A percentile compares a stretch with the other conserved stretches of the same genome.
phyloP scores from a whole-genome alignment of 2,329 filamentous ascomycete genomes.

The Penicillium sp. region DNA sequence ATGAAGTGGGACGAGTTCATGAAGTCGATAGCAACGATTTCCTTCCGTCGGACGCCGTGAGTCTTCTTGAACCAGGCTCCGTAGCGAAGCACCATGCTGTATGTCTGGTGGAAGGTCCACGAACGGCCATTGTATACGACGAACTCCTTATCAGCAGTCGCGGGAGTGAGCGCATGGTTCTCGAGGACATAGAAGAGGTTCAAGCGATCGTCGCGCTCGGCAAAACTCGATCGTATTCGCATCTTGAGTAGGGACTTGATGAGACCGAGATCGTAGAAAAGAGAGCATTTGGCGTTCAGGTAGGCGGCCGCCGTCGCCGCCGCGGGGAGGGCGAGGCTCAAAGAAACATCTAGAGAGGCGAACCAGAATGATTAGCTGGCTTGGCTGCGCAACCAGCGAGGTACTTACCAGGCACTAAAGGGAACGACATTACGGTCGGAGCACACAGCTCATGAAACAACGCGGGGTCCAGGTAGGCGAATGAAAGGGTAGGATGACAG shows the following conservation, averaged over 20 bases:
- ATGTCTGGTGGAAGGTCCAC: slow-evolving; percentile 74
- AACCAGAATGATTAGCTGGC: slow-evolving; percentile 5
- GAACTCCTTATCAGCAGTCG: slow-evolving; percentile 51
- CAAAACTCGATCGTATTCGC: slow-evolving; percentile 44
- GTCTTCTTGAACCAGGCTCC: slow-evolving; percentile 69
- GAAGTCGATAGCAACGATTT: slow-evolving; percentile 77
- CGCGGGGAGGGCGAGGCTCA: slow-evolving; percentile 55
- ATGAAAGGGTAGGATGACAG: too few relatives aligned
- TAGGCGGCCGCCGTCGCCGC: slow-evolving; percentile 69
- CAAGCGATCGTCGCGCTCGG: slow-evolving; percentile 58
- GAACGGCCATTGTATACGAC: slow-evolving; percentile 65
- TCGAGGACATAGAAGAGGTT: slow-evolving; percentile 77
- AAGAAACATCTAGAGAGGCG: slow-evolving; percentile 34
- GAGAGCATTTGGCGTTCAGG: slow-evolving; percentile 66
- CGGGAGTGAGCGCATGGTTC: slow-evolving; percentile 58
- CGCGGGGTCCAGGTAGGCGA: background rate
- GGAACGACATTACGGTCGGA: slow-evolving; percentile 11
- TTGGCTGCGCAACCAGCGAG: background rate
- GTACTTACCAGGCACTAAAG: slow-evolving; percentile 20
- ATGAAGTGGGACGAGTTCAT: slow-evolving; percentile 77
- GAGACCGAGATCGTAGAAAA: slow-evolving; percentile 65
- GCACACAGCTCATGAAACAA: background rate
- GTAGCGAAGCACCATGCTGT: slow-evolving; percentile 68
- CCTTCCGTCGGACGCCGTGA: slow-evolving; percentile 63
- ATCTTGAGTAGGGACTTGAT: slow-evolving; percentile 55